Evolutionary conservation across 371 early-diverging fungal genomes (phyloP), one percentile per base, ranked within the genome.

Genomic region (Apophysomyces sp.): DNA sequence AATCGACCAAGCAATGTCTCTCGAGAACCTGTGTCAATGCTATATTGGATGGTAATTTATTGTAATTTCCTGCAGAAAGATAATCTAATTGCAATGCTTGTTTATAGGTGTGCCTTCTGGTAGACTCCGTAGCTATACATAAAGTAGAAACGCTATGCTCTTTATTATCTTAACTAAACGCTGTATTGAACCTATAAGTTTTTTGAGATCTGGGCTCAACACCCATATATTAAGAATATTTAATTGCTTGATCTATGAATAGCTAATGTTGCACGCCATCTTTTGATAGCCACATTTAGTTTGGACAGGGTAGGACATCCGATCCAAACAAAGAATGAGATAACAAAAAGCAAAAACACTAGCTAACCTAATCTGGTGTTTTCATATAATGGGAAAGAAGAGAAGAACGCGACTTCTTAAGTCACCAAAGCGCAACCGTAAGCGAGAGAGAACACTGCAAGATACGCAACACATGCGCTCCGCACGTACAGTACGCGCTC

Each of bases 11-110:
- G 99, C 99, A 15, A 96, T 92, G 0, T 91, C 94, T 2, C 68
- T 93, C 4, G 97, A 97, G 62, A 98, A 99, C 63, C 80, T 99
- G 32, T 94, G 95, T 66, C 95, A 94, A 67, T 92, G 96, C 71
- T 99, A 94, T 70, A 86, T 93, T 67, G 99, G 99, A 56, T 99
- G 99, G 99, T 94, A 92, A 69, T 84, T 86, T n/a, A 28, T 27
- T 26, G 6, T 16, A 11, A 8, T 7, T 11, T 12, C 18, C 4
- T 11, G 9, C 16, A 24, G 26, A 9, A 11, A 12, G 52, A 7
- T 31, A 21, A 30, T 52, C 13, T 32, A 9, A 27, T 7, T 31
- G 8, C 39, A 9, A 2, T 53, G n/a, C 31, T 34, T 24, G 32
- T 54, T 37, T 39, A 15, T 37, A 63, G 63, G 63, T 71, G 66